These are phyloP conservation scores for Meredithiella fracta DNA, from an alignment of 2,329 filamentous ascomycete genomes.

Conservation along the genomic window DNA sequence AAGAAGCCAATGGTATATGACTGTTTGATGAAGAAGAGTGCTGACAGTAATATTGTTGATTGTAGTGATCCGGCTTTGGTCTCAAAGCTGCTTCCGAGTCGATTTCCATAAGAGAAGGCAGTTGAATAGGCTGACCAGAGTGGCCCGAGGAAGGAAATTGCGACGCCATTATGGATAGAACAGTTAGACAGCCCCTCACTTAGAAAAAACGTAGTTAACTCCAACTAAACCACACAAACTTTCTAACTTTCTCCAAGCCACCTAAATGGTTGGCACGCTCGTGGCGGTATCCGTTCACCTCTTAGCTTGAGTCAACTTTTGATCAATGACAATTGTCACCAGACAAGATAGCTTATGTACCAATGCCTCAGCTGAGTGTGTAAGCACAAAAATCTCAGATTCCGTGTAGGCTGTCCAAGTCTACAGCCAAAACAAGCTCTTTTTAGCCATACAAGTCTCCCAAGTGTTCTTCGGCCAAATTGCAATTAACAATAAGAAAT, in stretches of 20 bases:
- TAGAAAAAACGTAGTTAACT: neutral
- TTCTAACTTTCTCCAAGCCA: neutral
- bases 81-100: neutral
- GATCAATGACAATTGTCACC: neutral
- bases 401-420: neutral
- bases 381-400: neutral
- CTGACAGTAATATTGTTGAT: no score
- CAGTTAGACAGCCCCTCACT: neutral
- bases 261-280: no score
- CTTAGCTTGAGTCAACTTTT: no score
- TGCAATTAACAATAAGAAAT: no score
- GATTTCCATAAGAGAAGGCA: slow-evolving; percentile 2
- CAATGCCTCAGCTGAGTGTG: neutral
- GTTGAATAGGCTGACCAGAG: neutral
- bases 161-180: neutral
- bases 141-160: neutral
- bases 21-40: neutral
- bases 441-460: no score
- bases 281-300: no score
- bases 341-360: neutral
- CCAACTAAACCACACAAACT: neutral
- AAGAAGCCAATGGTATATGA: neutral
- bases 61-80: no score
- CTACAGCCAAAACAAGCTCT: neutral
- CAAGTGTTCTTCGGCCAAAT: neutral